These are phyloP conservation scores for Castanea mollissima DNA, from an alignment of 306 rosid genomes.

Conservation along the genomic window DNA sequence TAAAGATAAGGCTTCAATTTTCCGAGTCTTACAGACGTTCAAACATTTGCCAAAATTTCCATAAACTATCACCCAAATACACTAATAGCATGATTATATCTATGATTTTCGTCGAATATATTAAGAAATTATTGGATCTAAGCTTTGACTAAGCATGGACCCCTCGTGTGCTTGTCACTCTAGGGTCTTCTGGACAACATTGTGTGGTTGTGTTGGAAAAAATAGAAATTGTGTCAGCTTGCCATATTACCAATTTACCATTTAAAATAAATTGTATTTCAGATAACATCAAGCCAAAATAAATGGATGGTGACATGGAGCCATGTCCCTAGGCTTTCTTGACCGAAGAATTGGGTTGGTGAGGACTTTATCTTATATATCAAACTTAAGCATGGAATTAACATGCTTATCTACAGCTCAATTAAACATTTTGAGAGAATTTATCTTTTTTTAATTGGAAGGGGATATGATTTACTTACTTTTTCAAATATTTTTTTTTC, in stretches of 20 bases:
- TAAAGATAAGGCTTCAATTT: not conserved
- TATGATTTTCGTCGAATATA: not conserved
- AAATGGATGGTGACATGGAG: slow-evolving; percentile 17
- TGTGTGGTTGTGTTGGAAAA: not conserved
- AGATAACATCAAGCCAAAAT: not conserved
- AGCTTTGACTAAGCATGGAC: not conserved
- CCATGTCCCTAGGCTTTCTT: slow-evolving; percentile 4
- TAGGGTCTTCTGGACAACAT: not conserved
- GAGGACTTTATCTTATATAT: not conserved
- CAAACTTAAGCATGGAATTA: not conserved
- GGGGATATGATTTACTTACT: too few species aligned
- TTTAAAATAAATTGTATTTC: not conserved
- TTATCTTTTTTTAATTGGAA: too few species aligned
- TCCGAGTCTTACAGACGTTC: not conserved
- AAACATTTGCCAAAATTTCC: not conserved
- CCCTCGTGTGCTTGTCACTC: not conserved
- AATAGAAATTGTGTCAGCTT: not conserved
- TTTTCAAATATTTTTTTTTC: too few species aligned
- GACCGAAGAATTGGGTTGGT: not conserved
- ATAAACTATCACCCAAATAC: too few species aligned
- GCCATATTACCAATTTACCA: not conserved
- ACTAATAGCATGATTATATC: not conserved
- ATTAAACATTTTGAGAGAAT: too few species aligned
- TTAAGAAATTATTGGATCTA: not conserved
- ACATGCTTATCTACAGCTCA: too few species aligned